These are phyloP conservation scores for Penicillium arizonense DNA, from an alignment of 495 filamentous ascomycete species.

Conservation along the genomic window DNA sequence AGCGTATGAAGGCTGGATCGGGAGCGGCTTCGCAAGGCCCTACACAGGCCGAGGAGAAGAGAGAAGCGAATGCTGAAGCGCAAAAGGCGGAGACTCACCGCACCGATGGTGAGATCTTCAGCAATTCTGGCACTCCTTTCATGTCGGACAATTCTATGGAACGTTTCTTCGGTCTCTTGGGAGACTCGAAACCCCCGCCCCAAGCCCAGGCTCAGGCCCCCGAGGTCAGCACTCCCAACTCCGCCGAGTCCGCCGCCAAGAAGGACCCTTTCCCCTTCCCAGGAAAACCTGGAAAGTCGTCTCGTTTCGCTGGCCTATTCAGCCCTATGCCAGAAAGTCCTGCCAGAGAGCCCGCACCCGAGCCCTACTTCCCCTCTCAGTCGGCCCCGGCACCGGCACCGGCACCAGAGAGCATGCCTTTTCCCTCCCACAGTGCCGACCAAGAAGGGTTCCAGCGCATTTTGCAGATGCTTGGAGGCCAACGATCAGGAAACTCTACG, in stretches of 20 bases:
- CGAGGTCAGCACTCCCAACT: constrained; percentile 21
- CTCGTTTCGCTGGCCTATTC: constrained; percentile 84
- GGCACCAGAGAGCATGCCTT: constrained; percentile 17
- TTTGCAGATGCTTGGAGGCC: constrained; percentile 73
- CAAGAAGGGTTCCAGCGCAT: constrained; percentile 89
- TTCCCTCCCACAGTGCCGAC: constrained; percentile 64
- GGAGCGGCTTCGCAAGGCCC: constrained; percentile 20
- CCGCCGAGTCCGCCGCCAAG: constrained; percentile 29
- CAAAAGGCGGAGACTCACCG: constrained; percentile 34
- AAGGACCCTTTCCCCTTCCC: constrained; percentile 17
- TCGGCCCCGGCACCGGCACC: neutral
- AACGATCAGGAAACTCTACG: constrained; percentile 41
- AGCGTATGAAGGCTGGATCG: constrained; percentile 74
- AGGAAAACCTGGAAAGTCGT: constrained; percentile 54
- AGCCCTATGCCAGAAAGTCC: constrained; percentile 58
- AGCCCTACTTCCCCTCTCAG: constrained; percentile 16
- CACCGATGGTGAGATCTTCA: constrained; percentile 40
- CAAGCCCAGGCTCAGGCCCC: constrained; percentile 13
- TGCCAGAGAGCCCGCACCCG: constrained; percentile 52
- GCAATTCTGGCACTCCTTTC: constrained; percentile 29
- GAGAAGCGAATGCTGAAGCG: constrained; percentile 30
- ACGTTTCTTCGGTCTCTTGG: constrained; percentile 76
- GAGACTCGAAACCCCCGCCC: constrained; percentile 34
- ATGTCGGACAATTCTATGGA: constrained; percentile 67
- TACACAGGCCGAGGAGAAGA: constrained; percentile 48